Conservation (phyloP, 139 green algal species). For the Coccomyxa sp. region DNA sequence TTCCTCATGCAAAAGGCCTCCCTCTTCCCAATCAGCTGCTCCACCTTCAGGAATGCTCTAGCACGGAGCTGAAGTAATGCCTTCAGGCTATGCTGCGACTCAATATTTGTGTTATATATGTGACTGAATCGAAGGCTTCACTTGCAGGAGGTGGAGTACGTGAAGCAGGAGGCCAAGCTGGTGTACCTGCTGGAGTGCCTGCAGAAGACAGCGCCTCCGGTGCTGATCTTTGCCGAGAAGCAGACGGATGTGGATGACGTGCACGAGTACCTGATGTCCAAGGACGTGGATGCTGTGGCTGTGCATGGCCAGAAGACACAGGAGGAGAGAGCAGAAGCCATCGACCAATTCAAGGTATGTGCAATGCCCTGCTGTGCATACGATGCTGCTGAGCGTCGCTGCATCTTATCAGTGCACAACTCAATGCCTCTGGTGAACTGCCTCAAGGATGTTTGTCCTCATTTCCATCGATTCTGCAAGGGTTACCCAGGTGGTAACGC, state of each 20-base stretch:
- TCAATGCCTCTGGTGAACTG: too few species aligned
- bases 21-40: too few species aligned
- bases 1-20: too few species aligned
- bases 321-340: conserved; percentile 79
- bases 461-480: too few species aligned
- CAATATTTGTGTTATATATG: too few species aligned
- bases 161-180: conserved; percentile 97
- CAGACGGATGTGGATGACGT: conserved; percentile 92
- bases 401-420: too few species aligned
- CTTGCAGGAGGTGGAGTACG: conserved; percentile 98
- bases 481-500: too few species aligned
- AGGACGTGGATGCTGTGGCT: conserved; percentile 95
- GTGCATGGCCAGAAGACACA: conserved; percentile 97
- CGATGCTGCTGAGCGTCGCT: background rate
- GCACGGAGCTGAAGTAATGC: too few species aligned
- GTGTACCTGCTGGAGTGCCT: conserved; percentile 92
- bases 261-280: conserved; percentile 89
- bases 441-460: too few species aligned
- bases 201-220: conserved; percentile 96
- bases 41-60: too few species aligned
- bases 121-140: too few species aligned
- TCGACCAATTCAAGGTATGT: conserved; percentile 87
- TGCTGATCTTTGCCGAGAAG: conserved; percentile 98
- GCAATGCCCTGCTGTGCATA: background rate
- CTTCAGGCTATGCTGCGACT: too few species aligned